Evolutionary conservation across 352 stramenopile genomes (phyloP).

Genomic region (Phytophthora constricta): DNA sequence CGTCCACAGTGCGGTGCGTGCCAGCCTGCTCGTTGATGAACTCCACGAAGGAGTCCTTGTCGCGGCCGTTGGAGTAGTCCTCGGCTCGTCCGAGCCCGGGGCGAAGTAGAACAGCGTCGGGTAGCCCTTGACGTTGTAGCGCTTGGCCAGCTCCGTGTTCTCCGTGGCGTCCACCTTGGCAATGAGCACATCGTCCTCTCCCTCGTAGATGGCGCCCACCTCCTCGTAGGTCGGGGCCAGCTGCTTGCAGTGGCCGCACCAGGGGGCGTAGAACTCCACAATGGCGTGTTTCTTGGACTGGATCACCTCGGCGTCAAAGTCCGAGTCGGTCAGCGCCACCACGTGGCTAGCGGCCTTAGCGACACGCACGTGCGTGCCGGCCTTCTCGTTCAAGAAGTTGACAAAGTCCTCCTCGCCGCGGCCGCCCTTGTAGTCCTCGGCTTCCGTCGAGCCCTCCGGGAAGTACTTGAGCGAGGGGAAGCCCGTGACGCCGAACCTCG

Average conservation of each 20-base stretch:
- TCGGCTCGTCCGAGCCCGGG: constrained; percentile 75
- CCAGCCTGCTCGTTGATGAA: constrained; percentile 93
- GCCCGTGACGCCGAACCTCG: constrained; percentile 88
- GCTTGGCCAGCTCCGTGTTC: constrained; percentile 59
- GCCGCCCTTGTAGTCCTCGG: constrained; percentile 89
- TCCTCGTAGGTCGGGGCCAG: constrained; percentile 91
- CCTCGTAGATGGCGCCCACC: constrained; percentile 74
- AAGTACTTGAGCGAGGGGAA: constrained; percentile 96
- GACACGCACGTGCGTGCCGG: constrained; percentile 74
- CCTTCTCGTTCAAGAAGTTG: constrained; percentile 80
- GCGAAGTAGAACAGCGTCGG: constrained; percentile 94
- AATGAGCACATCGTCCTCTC: constrained; percentile 82
- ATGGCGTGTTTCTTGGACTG: constrained; percentile 87
- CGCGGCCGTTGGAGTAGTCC: constrained; percentile 85
- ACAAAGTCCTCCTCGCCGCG: constrained; percentile 86
- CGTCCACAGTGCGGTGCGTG: constrained; percentile 81
- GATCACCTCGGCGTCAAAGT: constrained; percentile 85
- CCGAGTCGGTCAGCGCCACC: constrained; percentile 54
- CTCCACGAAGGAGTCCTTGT: constrained; percentile 86
- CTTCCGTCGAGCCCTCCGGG: constrained; percentile 71
- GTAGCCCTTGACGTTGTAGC: constrained; percentile 91
- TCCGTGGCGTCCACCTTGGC: constrained; percentile 86
- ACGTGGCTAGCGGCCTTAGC: constrained; percentile 76
- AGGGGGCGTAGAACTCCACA: constrained; percentile 95
- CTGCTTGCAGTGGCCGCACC: constrained; percentile 95